phyloP scores from a whole-genome alignment of 2,329 filamentous ascomycete species.

The Alternaria tenuissima region DNA sequence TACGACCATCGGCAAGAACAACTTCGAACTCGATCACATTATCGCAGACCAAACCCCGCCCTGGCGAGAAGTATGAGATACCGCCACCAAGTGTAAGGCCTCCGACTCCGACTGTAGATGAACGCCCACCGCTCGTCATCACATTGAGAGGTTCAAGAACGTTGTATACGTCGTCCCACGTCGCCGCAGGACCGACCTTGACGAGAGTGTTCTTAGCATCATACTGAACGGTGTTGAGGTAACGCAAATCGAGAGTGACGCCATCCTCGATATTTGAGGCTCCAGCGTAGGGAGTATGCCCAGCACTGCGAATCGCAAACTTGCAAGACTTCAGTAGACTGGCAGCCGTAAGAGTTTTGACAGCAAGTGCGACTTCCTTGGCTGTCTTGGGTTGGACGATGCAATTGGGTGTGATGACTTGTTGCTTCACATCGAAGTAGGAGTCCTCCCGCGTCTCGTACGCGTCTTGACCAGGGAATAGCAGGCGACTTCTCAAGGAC shows the following conservation, averaged over 20 bases:
- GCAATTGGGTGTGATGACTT: conserved; percentile 30
- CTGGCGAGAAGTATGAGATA: conserved; percentile 39
- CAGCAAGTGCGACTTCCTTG: conserved; percentile 25
- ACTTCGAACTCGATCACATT: conserved; percentile 44
- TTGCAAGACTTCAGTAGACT: conserved; percentile 19
- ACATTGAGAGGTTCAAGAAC: conserved; percentile 33
- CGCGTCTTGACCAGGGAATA: conserved; percentile 23
- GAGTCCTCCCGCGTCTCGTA: conserved; percentile 25
- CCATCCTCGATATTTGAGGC: conserved; percentile 40
- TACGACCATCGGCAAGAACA: conserved; percentile 42
- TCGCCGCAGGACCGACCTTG: conserved; percentile 33
- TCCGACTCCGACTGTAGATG: conserved; percentile 35
- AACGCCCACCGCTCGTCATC: conserved; percentile 36
- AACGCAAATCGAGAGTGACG: conserved; percentile 37
- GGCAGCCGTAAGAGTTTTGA: conserved; percentile 24
- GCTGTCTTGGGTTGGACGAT: conserved; percentile 32
- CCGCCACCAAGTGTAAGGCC: conserved; percentile 41
- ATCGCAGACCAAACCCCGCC: conserved; percentile 42
- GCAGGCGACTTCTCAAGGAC: conserved; percentile 17
- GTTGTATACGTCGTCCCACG: conserved; percentile 37
- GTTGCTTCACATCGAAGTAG: conserved; percentile 35
- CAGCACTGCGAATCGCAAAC: conserved; percentile 37
- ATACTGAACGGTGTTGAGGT: conserved; percentile 30
- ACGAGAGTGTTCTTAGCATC: conserved; percentile 24
- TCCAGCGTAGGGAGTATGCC: conserved; percentile 36